phyloP scores from a whole-genome alignment of 2,329 filamentous ascomycete species.

The Stachybotrys echinatus region DNA sequence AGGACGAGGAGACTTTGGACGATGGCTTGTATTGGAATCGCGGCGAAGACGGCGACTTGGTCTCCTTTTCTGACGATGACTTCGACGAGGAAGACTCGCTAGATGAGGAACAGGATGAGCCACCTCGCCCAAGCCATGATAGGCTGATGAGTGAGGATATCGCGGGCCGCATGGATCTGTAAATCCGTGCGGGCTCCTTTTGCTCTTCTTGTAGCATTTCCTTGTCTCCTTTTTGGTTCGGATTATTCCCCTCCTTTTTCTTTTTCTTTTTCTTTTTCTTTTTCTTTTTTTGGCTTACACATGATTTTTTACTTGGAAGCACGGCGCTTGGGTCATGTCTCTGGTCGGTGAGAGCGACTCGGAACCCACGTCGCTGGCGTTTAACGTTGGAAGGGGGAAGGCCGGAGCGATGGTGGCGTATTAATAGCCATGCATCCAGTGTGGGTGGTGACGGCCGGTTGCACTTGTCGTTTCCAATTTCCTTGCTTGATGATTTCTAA shows the following conservation, averaged over 20 bases:
- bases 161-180: constrained; percentile 58
- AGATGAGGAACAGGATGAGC: constrained; percentile 33
- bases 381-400: background rate
- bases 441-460: too few relatives aligned
- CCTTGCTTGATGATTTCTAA: background rate
- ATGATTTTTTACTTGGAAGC: constrained; percentile 10
- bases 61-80: constrained; percentile 45
- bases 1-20: constrained; percentile 43
- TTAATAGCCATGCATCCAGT: too few relatives aligned
- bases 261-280: constrained; percentile 9
- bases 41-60: constrained; percentile 52
- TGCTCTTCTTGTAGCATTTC: constrained; percentile 2
- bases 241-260: too few relatives aligned
- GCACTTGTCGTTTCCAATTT: too few relatives aligned
- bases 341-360: constrained; percentile 33
- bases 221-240: too few relatives aligned
- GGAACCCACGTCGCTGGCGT: constrained; percentile 14
- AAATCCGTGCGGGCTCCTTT: too few relatives aligned
- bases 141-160: constrained; percentile 60
- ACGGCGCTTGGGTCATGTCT: constrained; percentile 21
- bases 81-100: constrained; percentile 43
- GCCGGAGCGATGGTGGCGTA: too few relatives aligned
- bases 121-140: constrained; percentile 36
- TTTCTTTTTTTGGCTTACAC: constrained; percentile 1
- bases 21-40: constrained; percentile 53